Evolutionary conservation across 2,329 filamentous ascomycete genomes (phyloP), one percentile per base, ranked within the genome.

Genomic region (Exophiala aquamarina): DNA sequence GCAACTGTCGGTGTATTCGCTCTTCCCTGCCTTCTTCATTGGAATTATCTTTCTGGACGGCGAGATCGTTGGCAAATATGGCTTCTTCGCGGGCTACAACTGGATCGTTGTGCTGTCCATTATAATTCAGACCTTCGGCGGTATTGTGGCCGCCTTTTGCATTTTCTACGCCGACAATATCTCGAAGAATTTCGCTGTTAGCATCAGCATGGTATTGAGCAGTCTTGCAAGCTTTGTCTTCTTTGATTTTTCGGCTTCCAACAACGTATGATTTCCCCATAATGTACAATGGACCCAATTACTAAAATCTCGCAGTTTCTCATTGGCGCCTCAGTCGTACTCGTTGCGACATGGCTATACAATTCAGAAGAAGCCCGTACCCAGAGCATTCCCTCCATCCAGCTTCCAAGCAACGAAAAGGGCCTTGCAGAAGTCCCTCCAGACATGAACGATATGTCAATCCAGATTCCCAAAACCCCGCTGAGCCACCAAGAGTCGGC

Each of bases 51-150:
- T 88, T 70, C 87, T 89, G 55, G 93, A 98, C 58, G 93, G 92
- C 19, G 81, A 84, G 51, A 84, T 87, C 32, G 90, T 98, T 55
- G 78, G 84, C 19, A 82, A 86, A 66, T 83, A 88, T 53, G 93
- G 93, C 10, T 95, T 97, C 69, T 97, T 98, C 59, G 86, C 87
- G 47, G 93, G 93, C 2, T 98, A 97, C 70, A 96, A 95, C 65
- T 86, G 82, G 76, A 77, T 92, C 15, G 92, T 97, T 3, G 96
- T 91, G 90, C 76, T 82, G 4, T 87, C 90, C 3, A 87, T 97
- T 58, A 64, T 83, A 4, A 78, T 93, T 49, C 93, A 98, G 66
- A 87, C 91, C 1, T 70, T 84, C 28, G 91, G 91, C 23, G 93
- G 92, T 18, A 79, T 97, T 20, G 72, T 95, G n/a, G 84, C 89